Evolutionary conservation across 805 yeast genomes (phyloP).

Genomic region (Saturnispora hagleri): DNA sequence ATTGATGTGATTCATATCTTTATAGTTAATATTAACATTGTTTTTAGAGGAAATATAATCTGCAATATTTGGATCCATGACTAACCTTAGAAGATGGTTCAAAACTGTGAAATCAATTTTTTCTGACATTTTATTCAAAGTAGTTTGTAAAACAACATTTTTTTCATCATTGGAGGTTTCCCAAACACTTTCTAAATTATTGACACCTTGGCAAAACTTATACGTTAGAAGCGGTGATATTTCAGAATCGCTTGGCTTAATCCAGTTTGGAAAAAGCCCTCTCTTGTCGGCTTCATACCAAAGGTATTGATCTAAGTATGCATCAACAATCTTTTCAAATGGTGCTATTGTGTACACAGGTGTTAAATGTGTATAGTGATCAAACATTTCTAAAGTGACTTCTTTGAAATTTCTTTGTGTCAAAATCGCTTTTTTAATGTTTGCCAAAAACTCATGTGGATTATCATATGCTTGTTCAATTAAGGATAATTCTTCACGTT

Average conservation of each 20-base stretch:
- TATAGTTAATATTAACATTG: constrained; percentile 71
- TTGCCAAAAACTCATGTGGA: constrained; percentile 84
- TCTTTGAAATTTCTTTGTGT: constrained; percentile 93
- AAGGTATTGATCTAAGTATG: constrained; percentile 86
- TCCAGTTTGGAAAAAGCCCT: constrained; percentile 87
- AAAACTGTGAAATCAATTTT: constrained; percentile 82
- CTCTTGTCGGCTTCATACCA: constrained; percentile 94
- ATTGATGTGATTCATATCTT: constrained; percentile 92
- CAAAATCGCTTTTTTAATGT: constrained; percentile 71
- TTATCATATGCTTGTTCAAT: constrained; percentile 96
- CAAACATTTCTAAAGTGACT: constrained; percentile 81
- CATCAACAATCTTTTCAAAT: constrained; percentile 90
- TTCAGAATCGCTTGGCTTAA: constrained; percentile 90
- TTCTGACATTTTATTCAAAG: constrained; percentile 62
- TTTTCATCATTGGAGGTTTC: constrained; percentile 62
- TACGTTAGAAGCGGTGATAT: constrained; percentile 86
- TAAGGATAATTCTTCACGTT: constrained; percentile 85
- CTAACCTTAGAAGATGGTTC: constrained; percentile 68
- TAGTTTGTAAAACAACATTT: constrained; percentile 76
- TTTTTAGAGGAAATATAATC: constrained; percentile 91
- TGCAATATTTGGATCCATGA: constrained; percentile 85
- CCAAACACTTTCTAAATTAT: constrained; percentile 75
- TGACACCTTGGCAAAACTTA: constrained; percentile 90
- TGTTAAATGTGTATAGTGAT: constrained; percentile 69
- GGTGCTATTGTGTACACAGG: constrained; percentile 91